These are phyloP conservation scores for Cyberlindnera mycetangii DNA, from an alignment of 805 yeast genomes.

Conservation along the genomic window DNA sequence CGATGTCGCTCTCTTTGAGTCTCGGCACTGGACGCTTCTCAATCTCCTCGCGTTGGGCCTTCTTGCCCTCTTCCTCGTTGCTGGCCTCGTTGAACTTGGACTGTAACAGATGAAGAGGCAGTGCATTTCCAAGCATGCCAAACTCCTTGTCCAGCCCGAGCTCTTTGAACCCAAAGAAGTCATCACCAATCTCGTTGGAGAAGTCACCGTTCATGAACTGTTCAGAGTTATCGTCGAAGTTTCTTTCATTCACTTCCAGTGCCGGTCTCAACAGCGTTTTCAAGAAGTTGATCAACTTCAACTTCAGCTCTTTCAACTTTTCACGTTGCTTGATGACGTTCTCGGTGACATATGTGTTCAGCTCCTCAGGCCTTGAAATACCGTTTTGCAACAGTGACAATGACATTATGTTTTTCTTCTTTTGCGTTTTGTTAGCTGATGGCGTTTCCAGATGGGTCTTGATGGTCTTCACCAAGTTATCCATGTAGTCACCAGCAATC, in stretches of 20 bases:
- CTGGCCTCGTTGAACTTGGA: slow-evolving; percentile 65
- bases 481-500: slow-evolving; percentile 75
- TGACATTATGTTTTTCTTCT: slow-evolving; percentile 47
- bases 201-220: slow-evolving; percentile 95
- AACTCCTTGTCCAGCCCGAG: slow-evolving; percentile 91
- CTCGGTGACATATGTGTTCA: slow-evolving; percentile 72
- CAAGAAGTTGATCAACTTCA: slow-evolving; percentile 65
- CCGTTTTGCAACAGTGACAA: slow-evolving; percentile 83
- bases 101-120: slow-evolving; percentile 86
- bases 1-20: slow-evolving; percentile 49
- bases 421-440: slow-evolving; percentile 32
- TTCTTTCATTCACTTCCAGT: slow-evolving; percentile 65
- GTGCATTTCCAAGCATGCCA: slow-evolving; percentile 76
- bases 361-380: slow-evolving; percentile 69
- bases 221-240: slow-evolving; percentile 86
- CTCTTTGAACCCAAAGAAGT: slow-evolving; percentile 95
- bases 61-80: slow-evolving; percentile 40
- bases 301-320: slow-evolving; percentile 66
- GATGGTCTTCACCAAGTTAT: slow-evolving; percentile 68
- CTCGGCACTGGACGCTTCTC: slow-evolving; percentile 52
- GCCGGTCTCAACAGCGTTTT: slow-evolving; percentile 83
- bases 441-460: slow-evolving; percentile 68
- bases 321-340: slow-evolving; percentile 64
- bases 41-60: slow-evolving; percentile 62
- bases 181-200: slow-evolving; percentile 91